Evolutionary conservation across 495 filamentous ascomycete species (phyloP).

Genomic region (Talaromyces stipitatus): DNA sequence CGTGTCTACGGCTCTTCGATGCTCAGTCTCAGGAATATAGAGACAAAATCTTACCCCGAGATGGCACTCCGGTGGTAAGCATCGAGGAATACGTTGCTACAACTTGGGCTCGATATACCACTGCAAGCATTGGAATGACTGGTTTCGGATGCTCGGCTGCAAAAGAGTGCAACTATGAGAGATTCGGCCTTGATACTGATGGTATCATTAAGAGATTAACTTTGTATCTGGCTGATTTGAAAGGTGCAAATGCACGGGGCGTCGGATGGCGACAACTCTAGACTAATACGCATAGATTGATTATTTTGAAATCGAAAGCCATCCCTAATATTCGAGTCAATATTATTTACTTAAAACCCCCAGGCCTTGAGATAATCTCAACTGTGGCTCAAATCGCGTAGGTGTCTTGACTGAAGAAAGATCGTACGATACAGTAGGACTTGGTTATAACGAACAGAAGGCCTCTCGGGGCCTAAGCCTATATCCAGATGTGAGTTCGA

Average conservation of each 20-base stretch:
- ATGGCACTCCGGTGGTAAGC: constrained; percentile 14
- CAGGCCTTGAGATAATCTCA: too few species aligned
- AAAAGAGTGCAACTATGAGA: constrained; percentile 16
- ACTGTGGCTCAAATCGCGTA: too few species aligned
- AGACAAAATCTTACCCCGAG: constrained; percentile 11
- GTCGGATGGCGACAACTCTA: constrained; percentile 1
- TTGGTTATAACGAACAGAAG: too few species aligned
- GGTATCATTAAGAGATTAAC: constrained; percentile 24
- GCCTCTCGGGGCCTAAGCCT: too few species aligned
- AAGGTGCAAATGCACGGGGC: constrained; percentile 16
- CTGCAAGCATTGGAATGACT: constrained; percentile 11
- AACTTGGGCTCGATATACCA: constrained; percentile 16
- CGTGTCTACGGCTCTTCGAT: constrained; percentile 13
- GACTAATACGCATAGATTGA: background rate
- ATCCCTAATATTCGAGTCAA: too few species aligned
- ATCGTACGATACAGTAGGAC: too few species aligned
- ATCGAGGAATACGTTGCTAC: constrained; percentile 19
- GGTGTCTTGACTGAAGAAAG: too few species aligned
- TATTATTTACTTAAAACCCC: too few species aligned
- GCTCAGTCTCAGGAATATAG: constrained; percentile 12
- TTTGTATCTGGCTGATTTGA: constrained; percentile 22
- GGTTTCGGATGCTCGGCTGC: constrained; percentile 18
- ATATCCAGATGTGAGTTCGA: too few species aligned
- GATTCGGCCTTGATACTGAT: constrained; percentile 22
- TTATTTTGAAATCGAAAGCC: constrained; percentile 17